Conservation (phyloP, 306 rosid genomes). For the Lablab purpureus region DNA sequence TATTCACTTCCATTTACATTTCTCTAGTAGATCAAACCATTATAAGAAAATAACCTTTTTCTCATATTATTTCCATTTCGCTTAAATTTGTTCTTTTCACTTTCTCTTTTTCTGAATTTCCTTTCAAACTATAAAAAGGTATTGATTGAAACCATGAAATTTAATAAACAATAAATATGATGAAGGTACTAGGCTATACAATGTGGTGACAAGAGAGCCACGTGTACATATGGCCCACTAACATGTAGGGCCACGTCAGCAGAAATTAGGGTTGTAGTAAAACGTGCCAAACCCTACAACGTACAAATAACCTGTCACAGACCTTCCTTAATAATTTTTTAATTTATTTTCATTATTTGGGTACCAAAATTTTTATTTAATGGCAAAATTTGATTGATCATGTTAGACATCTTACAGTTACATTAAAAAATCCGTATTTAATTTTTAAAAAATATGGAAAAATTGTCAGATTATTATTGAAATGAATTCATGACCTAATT, state of each 20-base stretch:
- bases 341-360: neutral
- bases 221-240: slow-evolving; percentile 19
- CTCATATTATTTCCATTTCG: too few species aligned
- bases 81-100: neutral
- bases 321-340: neutral
- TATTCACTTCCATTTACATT: too few species aligned
- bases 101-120: neutral
- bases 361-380: neutral
- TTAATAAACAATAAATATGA: slow-evolving; percentile 21
- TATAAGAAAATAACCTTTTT: too few species aligned
- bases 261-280: neutral
- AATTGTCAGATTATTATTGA: too few species aligned
- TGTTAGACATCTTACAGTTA: too few species aligned
- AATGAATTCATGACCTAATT: too few species aligned
- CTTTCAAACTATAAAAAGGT: neutral
- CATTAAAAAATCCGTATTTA: too few species aligned
- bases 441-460: too few species aligned
- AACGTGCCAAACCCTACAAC: neutral
- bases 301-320: slow-evolving; percentile 14
- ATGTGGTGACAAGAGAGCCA: neutral
- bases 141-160: neutral
- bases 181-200: neutral
- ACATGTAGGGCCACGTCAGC: slow-evolving; percentile 5
- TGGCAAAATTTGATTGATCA: too few species aligned
- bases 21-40: too few species aligned